phyloP scores from a whole-genome alignment of 768 basidiomycete genomes.

The Lactarius tabidus region DNA sequence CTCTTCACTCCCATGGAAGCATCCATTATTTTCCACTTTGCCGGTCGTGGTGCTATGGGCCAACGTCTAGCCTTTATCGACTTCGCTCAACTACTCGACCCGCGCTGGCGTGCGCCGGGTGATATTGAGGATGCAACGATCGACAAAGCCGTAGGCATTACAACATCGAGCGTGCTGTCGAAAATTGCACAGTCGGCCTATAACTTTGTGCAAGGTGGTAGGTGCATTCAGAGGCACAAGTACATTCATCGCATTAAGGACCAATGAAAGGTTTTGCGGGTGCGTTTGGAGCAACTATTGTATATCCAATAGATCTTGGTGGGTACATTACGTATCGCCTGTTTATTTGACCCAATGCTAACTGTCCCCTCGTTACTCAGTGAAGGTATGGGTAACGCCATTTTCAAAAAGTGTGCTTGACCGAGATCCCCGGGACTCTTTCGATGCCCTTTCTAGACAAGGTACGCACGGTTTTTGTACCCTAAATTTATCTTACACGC shows the following conservation, averaged over 20 bases:
- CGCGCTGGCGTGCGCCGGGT: constrained; percentile 76
- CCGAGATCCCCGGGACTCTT: background rate
- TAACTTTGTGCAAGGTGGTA: constrained; percentile 84
- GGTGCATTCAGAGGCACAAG: constrained; percentile 26
- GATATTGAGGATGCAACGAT: constrained; percentile 41
- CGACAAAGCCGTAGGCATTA: constrained; percentile 28
- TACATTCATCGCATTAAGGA: constrained; percentile 5
- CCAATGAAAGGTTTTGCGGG: constrained; percentile 74
- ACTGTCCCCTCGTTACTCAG: constrained; percentile 36
- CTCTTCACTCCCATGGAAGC: constrained; percentile 98
- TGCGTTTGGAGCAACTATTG: constrained; percentile 93
- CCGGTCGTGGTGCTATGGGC: constrained; percentile 66
- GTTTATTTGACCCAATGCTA: constrained; percentile 9
- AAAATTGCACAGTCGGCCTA: constrained; percentile 69
- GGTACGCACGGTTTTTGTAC: constrained; percentile 37
- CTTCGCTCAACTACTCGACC: constrained; percentile 90
- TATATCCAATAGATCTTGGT: constrained; percentile 95
- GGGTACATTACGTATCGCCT: constrained; percentile 34
- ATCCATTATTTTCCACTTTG: constrained; percentile 98
- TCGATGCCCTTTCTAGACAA: constrained; percentile 44
- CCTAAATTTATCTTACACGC: constrained; percentile 3
- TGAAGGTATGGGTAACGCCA: constrained; percentile 54
- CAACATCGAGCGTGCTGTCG: constrained; percentile 45
- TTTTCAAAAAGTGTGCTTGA: background rate
- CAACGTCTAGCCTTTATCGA: constrained; percentile 81